Evolutionary conservation across 1,284 basidiomycete genomes (phyloP).

Genomic region (Boletus semigastroideus): DNA sequence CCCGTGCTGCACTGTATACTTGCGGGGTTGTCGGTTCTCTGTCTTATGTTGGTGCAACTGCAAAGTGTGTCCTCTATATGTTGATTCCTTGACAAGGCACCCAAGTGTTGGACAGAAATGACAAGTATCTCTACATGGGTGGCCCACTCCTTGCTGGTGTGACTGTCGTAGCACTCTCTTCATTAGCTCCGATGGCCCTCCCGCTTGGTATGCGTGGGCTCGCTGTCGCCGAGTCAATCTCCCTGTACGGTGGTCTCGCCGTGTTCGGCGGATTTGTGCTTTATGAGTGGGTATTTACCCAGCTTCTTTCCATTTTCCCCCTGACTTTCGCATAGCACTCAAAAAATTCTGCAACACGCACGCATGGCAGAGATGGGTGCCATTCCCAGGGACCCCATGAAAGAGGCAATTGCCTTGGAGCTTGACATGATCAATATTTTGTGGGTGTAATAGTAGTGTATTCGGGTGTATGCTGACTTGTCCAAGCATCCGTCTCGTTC

Average conservation of each 20-base stretch:
- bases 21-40: constrained; percentile 82
- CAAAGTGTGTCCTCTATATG: constrained; percentile 50
- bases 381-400: constrained; percentile 73
- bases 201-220: constrained; percentile 79
- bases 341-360: constrained; percentile 80
- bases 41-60: constrained; percentile 88
- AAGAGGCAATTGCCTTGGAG: constrained; percentile 77
- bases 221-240: constrained; percentile 76
- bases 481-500: constrained; percentile 73
- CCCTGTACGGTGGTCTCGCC: constrained; percentile 83
- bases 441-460: constrained; percentile 39
- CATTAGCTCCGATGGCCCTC: constrained; percentile 84
- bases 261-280: constrained; percentile 88
- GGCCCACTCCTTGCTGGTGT: constrained; percentile 83
- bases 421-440: constrained; percentile 90
- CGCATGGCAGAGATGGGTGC: constrained; percentile 69
- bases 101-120: constrained; percentile 51
- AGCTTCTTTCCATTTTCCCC: not conserved
- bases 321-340: constrained; percentile 45
- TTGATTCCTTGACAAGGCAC: not conserved
- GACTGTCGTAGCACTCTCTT: constrained; percentile 82
- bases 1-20: constrained; percentile 89
- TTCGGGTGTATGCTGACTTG: not conserved
- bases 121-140: constrained; percentile 85
- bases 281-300: constrained; percentile 64